Evolutionary conservation across 1,284 basidiomycete species (phyloP), one percentile per base, ranked within the genome.

Genomic region (Polyporus tsugae): DNA sequence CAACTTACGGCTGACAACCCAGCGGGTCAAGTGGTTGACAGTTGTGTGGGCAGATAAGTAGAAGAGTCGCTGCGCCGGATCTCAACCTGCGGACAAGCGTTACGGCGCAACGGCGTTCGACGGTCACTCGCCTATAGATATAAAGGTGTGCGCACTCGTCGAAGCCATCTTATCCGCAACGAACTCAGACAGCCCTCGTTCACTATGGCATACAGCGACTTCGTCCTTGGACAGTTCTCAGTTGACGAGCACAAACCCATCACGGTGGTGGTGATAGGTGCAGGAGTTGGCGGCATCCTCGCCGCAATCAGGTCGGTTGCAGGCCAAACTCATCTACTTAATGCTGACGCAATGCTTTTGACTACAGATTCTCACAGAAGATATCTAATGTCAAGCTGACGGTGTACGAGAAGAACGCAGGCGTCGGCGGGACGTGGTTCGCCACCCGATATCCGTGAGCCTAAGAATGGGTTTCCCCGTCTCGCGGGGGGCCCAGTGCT

Each of bases 401-500:
- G 0, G 84, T 90, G 19, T 90, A 88, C 73, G 88, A 90, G 59
- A 85, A 86, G 66, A 84, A 85, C 68, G 78, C 80, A 7, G 86
- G 84, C 1, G 78, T 90, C 29, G 89, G 89, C n/a, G 89, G 89
- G 6, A 85, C 87, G 2, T 90, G 88, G 88, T 79, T 75, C 67
- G 72, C 74, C 41, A 82, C 81, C 53, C 76, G 68, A 61, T 82
- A 82, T 63, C 80, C 81, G 5, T 62, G 7, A 42, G 65, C 7
- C 41, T 77, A 77, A 57, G 62, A 38, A 11, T 33, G 1, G 1
- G 10, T 17, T 42, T 15, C 39, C 35, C 49, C 4, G 9, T 0
- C 22, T 29, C 19, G 6, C 10, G 2, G 3, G 6, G 36, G 42
- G 29, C 19, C 2, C 15, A 60, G 13, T 36, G 6, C 33, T 55